Conservation (phyloP, 2,329 filamentous ascomycete species). For the Xylaria sp. region DNA sequence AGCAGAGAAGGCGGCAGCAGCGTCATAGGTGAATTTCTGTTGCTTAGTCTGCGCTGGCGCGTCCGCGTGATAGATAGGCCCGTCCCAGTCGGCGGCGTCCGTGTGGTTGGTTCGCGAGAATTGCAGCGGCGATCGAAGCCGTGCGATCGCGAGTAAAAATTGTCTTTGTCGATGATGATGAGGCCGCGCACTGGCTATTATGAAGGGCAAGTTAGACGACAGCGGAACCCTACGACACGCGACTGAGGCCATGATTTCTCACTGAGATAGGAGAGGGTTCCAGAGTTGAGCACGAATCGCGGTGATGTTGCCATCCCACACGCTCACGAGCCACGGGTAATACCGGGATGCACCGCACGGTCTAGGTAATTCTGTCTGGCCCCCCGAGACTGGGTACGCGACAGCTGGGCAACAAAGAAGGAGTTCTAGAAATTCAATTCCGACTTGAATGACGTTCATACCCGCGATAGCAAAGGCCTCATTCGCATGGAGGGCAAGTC, state of each 20-base stretch:
- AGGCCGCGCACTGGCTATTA: constrained; percentile 39
- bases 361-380: constrained; percentile 10
- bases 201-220: constrained; percentile 36
- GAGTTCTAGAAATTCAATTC: not conserved
- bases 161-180: constrained; percentile 11
- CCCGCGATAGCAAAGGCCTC: not conserved
- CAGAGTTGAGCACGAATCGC: constrained; percentile 38
- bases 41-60: constrained; percentile 39
- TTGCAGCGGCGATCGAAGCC: constrained; percentile 24
- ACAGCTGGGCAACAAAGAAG: not conserved
- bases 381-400: constrained; percentile 19
- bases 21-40: constrained; percentile 70
- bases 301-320: constrained; percentile 37
- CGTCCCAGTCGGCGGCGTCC: constrained; percentile 36
- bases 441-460: constrained; percentile 9
- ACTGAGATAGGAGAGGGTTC: constrained; percentile 37
- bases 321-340: constrained; percentile 35
- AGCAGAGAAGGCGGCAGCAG: constrained; percentile 79
- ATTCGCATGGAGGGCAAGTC: constrained; percentile 10
- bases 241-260: constrained; percentile 46
- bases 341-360: constrained; percentile 32
- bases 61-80: constrained; percentile 1
- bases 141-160: constrained; percentile 25
- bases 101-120: constrained; percentile 29
- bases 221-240: constrained; percentile 37